Percentiles rank a stretch among this genome's conserved stretches.
Conservation (phyloP, 2,329 filamentous ascomycete species). For the Aspergillus brunneoviolaceus region DNA sequence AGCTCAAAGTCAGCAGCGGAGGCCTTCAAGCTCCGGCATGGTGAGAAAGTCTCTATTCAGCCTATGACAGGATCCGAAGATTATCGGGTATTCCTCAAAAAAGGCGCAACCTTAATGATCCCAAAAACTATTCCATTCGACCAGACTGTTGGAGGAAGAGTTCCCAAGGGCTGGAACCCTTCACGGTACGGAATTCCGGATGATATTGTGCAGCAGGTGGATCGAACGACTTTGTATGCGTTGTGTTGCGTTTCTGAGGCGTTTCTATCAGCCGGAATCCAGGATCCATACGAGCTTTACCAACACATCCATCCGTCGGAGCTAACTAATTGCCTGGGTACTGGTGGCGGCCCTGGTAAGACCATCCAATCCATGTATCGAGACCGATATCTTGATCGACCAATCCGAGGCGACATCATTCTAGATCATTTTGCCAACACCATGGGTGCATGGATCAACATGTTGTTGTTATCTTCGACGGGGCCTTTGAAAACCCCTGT, state of each 20-base stretch:
- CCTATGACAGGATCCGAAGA: slow-evolving; percentile 85
- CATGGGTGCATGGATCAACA: slow-evolving; percentile 99
- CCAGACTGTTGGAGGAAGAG: slow-evolving; percentile 17
- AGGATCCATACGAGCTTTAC: slow-evolving; percentile 98
- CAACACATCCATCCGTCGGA: slow-evolving; percentile 97
- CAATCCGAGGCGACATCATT: slow-evolving; percentile 66
- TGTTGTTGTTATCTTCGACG: slow-evolving; percentile 91
- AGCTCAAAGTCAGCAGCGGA: slow-evolving; percentile 16
- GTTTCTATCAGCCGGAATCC: slow-evolving; percentile 85
- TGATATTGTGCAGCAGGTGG: slow-evolving; percentile 68
- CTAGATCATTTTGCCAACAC: slow-evolving; percentile 99
- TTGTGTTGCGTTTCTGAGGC: slow-evolving; percentile 54
- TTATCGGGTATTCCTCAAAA: slow-evolving; percentile 65
- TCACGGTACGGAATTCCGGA: slow-evolving; percentile 92
- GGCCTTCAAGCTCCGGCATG: slow-evolving; percentile 37
- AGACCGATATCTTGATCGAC: slow-evolving; percentile 78
- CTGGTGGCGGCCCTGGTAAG: slow-evolving; percentile 87
- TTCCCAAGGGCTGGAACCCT: slow-evolving; percentile 87
- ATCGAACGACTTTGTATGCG: slow-evolving; percentile 20
- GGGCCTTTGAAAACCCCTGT: slow-evolving; percentile 97
- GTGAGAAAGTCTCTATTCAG: slow-evolving; percentile 13
- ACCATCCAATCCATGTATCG: slow-evolving; percentile 95
- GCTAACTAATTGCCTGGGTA: slow-evolving; percentile 94
- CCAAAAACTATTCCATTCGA: slow-evolving; percentile 20
- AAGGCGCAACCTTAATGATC: slow-evolving; percentile 78